phyloP scores from a whole-genome alignment of 1,284 basidiomycete species.

The Ustanciosporium gigantosporum region DNA sequence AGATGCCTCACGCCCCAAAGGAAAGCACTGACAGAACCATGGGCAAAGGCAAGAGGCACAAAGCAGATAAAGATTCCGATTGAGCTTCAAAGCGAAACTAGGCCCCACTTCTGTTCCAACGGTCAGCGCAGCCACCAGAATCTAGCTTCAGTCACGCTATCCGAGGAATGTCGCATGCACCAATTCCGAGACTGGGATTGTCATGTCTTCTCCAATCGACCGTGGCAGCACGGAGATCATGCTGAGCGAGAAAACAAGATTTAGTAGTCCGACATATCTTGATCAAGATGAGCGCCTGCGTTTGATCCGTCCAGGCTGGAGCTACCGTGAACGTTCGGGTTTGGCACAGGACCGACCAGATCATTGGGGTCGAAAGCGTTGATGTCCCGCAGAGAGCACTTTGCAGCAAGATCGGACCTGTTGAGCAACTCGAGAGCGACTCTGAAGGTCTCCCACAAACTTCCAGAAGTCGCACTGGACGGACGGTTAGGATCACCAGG shows the following conservation, averaged over 20 bases:
- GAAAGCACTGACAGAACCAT: conserved; percentile 20
- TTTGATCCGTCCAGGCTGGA: not conserved
- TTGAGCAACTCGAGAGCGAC: conserved; percentile 56
- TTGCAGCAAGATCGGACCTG: conserved; percentile 48
- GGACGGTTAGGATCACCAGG: not conserved
- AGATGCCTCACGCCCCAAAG: conserved; percentile 21
- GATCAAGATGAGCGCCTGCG: no score
- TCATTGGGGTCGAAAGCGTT: conserved; percentile 44
- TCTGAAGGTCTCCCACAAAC: conserved; percentile 57
- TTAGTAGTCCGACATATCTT: not conserved
- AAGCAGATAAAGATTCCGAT: conserved; percentile 6
- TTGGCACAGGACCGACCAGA: conserved; percentile 36
- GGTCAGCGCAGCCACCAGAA: no score
- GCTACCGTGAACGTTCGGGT: no score
- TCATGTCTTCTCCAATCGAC: no score
- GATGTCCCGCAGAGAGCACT: conserved; percentile 36
- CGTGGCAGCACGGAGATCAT: no score
- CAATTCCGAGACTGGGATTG: no score
- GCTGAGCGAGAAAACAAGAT: no score
- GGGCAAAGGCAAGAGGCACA: conserved; percentile 30
- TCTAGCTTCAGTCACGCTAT: no score
- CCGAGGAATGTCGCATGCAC: no score
- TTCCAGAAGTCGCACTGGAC: conserved; percentile 28
- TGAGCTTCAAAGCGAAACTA: not conserved
- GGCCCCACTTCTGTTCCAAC: no score